Percentiles rank a stretch among this genome's conserved stretches.
Evolutionary conservation across 257 asterid species (phyloP).

Genomic region (Asclepias syriaca): DNA sequence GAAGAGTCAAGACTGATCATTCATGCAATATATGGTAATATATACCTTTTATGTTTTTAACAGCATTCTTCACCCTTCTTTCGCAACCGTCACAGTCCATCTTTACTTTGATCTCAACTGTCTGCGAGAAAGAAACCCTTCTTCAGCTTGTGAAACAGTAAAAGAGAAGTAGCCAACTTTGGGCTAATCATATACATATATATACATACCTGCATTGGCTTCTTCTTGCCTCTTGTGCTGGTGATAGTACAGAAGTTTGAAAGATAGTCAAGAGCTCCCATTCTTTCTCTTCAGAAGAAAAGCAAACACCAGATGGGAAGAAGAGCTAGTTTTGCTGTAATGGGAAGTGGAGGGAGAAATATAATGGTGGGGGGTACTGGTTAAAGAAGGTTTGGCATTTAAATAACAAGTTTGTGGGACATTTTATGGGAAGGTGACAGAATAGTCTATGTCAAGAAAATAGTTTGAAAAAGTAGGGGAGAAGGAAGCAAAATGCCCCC

Average conservation of each 20-base stretch:
- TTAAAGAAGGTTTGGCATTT: slow-evolving; percentile 9
- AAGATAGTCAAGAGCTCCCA: slow-evolving; percentile 91
- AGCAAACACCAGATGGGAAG: slow-evolving; percentile 12
- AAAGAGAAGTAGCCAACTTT: neutral
- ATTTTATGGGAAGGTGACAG: slow-evolving; percentile 5
- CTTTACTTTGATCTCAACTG: slow-evolving; percentile 84
- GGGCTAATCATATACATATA: neutral
- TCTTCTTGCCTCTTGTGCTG: slow-evolving; percentile 57
- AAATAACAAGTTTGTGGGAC: slow-evolving; percentile 18
- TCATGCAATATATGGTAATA: neutral
- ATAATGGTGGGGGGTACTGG: slow-evolving; percentile 1
- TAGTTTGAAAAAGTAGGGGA: slow-evolving; percentile 10
- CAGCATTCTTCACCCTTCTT: slow-evolving; percentile 78
- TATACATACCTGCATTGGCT: slow-evolving; percentile 64
- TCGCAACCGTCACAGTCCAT: slow-evolving; percentile 97
- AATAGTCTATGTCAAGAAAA: slow-evolving; percentile 15
- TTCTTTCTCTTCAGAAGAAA: slow-evolving; percentile 25
- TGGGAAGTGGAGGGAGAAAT: slow-evolving; percentile 2
- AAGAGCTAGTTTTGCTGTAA: neutral
- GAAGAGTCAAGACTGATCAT: neutral
- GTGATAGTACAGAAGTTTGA: slow-evolving; percentile 73
- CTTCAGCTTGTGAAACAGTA: neutral
- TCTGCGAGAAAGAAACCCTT: slow-evolving; percentile 29
- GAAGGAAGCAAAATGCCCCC: slow-evolving; percentile 37
- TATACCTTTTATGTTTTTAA: slow-evolving; percentile 61